These are phyloP conservation scores for Phoma herbarum DNA, from an alignment of 2,329 filamentous ascomycete genomes.

Conservation along the genomic window DNA sequence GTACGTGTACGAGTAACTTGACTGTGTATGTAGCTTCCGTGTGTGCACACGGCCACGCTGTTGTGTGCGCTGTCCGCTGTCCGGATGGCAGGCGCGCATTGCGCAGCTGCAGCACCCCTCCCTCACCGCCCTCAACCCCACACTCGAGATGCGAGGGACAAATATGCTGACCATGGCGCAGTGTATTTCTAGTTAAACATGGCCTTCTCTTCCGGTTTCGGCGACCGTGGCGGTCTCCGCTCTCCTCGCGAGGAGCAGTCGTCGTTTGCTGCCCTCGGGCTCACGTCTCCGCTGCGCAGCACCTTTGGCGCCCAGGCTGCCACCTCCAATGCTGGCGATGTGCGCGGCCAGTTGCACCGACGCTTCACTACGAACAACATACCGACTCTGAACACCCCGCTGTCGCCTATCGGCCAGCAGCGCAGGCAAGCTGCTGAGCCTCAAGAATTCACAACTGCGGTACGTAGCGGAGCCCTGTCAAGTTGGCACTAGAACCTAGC, in stretches of 20 bases:
- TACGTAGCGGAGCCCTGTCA: conserved; percentile 51
- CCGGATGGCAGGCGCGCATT: conserved; percentile 20
- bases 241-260: conserved; percentile 76
- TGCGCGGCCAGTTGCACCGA: conserved; percentile 80
- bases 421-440: conserved; percentile 63
- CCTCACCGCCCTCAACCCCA: conserved; percentile 50
- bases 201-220: conserved; percentile 71
- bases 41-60: conserved; percentile 20
- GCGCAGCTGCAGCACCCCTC: conserved; percentile 33
- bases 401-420: conserved; percentile 67
- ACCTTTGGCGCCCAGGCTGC: conserved; percentile 60
- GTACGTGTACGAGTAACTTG: conserved; percentile 32
- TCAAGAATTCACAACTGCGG: conserved; percentile 62
- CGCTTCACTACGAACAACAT: conserved; percentile 91
- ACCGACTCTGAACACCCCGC: conserved; percentile 77
- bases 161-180: conserved; percentile 43
- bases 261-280: conserved; percentile 75
- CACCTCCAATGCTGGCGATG: conserved; percentile 64
- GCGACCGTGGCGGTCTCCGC: conserved; percentile 77
- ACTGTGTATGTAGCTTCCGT: conserved; percentile 35
- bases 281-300: conserved; percentile 67
- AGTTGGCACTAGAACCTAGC: conserved; percentile 7
- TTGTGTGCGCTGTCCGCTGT: conserved; percentile 17
- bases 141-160: conserved; percentile 30
- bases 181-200: conserved; percentile 59